phyloP scores from a whole-genome alignment of 1,284 basidiomycete genomes.

The Fereydounia khargensis region DNA sequence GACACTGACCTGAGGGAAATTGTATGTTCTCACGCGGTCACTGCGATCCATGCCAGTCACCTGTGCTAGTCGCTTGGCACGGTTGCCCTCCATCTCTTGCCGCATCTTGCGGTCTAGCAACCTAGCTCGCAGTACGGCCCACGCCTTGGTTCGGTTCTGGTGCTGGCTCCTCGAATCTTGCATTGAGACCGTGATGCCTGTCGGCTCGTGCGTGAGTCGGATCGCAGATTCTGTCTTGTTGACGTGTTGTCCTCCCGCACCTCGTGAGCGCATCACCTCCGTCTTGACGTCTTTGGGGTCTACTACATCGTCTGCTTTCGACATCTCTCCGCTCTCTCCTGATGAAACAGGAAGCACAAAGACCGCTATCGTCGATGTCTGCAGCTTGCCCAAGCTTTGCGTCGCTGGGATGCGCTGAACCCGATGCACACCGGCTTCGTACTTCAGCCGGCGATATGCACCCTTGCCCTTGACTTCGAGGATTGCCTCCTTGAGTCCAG shows the following conservation, averaged over 20 bases:
- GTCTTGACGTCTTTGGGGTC: constrained; percentile 81
- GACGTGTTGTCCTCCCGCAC: constrained; percentile 98
- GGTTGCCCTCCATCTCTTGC: constrained; percentile 41
- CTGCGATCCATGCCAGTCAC: constrained; percentile 52
- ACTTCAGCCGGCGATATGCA: constrained; percentile 75
- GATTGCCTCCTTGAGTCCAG: constrained; percentile 78
- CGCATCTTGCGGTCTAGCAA: constrained; percentile 45
- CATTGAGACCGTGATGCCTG: constrained; percentile 94
- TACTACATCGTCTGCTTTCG: constrained; percentile 62
- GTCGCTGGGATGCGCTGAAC: constrained; percentile 92
- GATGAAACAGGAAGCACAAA: constrained; percentile 47
- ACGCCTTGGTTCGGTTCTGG: constrained; percentile 61
- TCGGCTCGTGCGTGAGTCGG: constrained; percentile 88
- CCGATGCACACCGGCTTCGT: constrained; percentile 93
- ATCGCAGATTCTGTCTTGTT: constrained; percentile 99
- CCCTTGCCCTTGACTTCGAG: constrained; percentile 76
- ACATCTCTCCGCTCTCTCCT: constrained; percentile 55
- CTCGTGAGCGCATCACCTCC: constrained; percentile 91
- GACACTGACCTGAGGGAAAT: constrained; percentile 46
- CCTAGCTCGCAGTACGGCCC: constrained; percentile 49
- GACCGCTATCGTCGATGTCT: constrained; percentile 87
- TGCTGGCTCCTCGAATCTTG: constrained; percentile 97
- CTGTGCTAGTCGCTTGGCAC: constrained; percentile 40
- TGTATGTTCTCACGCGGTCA: constrained; percentile 54
- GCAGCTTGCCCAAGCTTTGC: constrained; percentile 79